Conservation (phyloP, 2,329 filamentous ascomycete species). For the Allantophomopsis cytisporea region DNA sequence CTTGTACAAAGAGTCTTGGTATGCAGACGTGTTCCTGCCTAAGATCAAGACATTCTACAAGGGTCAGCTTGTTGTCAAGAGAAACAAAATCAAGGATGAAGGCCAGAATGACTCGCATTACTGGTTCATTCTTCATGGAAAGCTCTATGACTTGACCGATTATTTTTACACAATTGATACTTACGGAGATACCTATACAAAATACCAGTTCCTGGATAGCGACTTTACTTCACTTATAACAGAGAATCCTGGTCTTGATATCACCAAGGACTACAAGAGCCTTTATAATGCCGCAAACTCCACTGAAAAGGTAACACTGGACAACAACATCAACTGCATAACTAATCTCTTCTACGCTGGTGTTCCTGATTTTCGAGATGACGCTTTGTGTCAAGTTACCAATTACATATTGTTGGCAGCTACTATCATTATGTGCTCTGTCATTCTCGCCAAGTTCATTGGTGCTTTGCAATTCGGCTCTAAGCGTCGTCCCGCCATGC, state of each 20-base stretch:
- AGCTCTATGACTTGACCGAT: constrained; percentile 80
- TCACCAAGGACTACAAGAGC: constrained; percentile 51
- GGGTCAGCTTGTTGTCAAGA: constrained; percentile 67
- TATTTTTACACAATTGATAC: constrained; percentile 68
- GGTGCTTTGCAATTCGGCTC: constrained; percentile 87
- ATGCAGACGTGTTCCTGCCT: constrained; percentile 58
- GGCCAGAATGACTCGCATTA: constrained; percentile 54
- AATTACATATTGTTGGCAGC: constrained; percentile 84
- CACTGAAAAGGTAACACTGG: constrained; percentile 34
- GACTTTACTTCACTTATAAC: constrained; percentile 55
- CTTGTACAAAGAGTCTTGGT: constrained; percentile 61
- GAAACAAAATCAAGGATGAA: constrained; percentile 42
- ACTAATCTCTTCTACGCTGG: constrained; percentile 75
- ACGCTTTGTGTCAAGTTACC: constrained; percentile 68
- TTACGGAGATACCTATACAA: constrained; percentile 31
- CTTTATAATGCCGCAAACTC: constrained; percentile 35
- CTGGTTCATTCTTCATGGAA: constrained; percentile 68
- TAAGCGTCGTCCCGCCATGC: constrained; percentile 75
- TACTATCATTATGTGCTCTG: constrained; percentile 66
- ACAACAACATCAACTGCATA: constrained; percentile 66
- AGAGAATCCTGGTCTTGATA: constrained; percentile 65
- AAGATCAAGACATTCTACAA: constrained; percentile 78
- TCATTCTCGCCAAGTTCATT: constrained; percentile 81
- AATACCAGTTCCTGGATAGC: constrained; percentile 60
- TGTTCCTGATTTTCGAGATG: constrained; percentile 70